phyloP scores from a whole-genome alignment of 495 filamentous ascomycete species.

The Hypoxylon subgilvum region DNA sequence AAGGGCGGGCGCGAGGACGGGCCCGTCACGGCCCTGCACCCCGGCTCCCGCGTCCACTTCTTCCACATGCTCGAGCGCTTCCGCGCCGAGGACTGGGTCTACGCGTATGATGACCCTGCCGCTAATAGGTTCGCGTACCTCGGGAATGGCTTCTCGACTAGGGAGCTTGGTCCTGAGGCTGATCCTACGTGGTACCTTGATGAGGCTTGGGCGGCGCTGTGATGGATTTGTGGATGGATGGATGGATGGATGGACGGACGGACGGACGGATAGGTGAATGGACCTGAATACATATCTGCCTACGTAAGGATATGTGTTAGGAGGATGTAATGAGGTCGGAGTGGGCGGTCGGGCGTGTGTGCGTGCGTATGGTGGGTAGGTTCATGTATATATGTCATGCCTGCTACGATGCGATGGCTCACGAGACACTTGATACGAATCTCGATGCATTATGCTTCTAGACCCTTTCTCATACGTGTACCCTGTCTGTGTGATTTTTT shows the following conservation, averaged over 20 bases:
- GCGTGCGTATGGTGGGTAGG: too few relatives aligned
- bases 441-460: too few relatives aligned
- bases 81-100: conserved; percentile 59
- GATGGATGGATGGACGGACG: too few relatives aligned
- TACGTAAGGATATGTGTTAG: background rate
- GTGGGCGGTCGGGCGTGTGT: too few relatives aligned
- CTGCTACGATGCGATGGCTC: too few relatives aligned
- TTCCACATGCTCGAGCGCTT: conserved; percentile 57
- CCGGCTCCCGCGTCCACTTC: conserved; percentile 58
- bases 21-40: conserved; percentile 56
- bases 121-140: conserved; percentile 53
- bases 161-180: conserved; percentile 45
- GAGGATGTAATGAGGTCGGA: too few relatives aligned
- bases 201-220: conserved; percentile 15
- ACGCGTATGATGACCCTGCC: conserved; percentile 44
- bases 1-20: conserved; percentile 52
- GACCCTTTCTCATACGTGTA: too few relatives aligned
- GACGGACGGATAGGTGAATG: too few relatives aligned
- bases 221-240: background rate
- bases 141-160: conserved; percentile 56
- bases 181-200: conserved; percentile 56
- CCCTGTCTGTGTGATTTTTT: too few relatives aligned
- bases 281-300: background rate
- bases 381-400: too few relatives aligned
- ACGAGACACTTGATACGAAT: too few relatives aligned